Base-by-base conservation (phyloP, 495 filamentous ascomycete species). In the Glarea lozoyensis region DNA sequence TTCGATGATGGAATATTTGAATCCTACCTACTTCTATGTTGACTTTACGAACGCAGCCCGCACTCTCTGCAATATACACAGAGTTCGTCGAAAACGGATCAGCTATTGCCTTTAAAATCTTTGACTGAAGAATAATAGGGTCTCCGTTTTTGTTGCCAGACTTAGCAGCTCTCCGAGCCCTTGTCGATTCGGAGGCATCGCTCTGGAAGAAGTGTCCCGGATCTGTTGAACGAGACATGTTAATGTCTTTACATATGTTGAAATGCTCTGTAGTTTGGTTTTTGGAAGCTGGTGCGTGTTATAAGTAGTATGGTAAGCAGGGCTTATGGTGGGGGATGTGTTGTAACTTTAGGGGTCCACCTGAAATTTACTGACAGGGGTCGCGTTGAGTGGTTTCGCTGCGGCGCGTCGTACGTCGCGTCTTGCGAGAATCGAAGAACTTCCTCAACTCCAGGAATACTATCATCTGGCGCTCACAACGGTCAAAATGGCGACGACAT, bases 151-250 rank as follows among this genome's bases (percentile, higher is more conserved):
- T 81, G 64, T 97, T 98, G 42, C 70, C 69, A 32, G 88, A 75
- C 64, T 97, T 97, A 39, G 73, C 69, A 13, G 79, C 76, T 61
- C 84, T 83, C 51, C 88, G 84, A 40, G 74, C 64, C 37, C 73
- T 69, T 46, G 81, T 82, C 21, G 79, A 79, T 50, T 93, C 68
- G 7, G 85, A 77, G 22, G 85, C 73, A 54, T 81, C 81, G 13
- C 88, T 90, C 62, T 97, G 87, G 60, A 97, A 97, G 72, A 92
- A 96, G 55, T 90, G 67, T 17, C 78, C 75, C 27, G 75, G 69
- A 50, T 87, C 71, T 23, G 68, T 72, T 16, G 81, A 81, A 32
- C 61, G 63, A 20, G 82, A 74, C 84, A 87, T 88, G n/a, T n/a
- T n/a, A n/a, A n/a, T n/a, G n/a, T n/a, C n/a, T 18, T 12, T 63